These are phyloP conservation scores for Rhytidiadelphus loreus DNA, from an alignment of 225 moss, liverwort and hornwort genomes.

Conservation along the genomic window DNA sequence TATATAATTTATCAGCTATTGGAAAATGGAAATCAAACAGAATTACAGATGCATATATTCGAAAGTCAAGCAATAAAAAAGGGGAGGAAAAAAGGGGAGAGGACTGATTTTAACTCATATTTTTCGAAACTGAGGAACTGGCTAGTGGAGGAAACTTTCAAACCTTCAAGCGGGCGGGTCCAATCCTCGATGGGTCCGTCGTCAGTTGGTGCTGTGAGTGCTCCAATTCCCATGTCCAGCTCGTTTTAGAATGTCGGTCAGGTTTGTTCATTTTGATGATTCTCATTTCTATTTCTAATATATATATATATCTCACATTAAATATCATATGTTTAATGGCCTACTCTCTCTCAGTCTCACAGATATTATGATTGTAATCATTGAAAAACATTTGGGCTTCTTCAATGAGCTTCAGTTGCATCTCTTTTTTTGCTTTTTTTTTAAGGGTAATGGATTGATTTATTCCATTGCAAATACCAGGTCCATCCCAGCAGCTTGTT, in stretches of 20 bases:
- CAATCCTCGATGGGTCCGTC: background rate
- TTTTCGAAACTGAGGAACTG: background rate
- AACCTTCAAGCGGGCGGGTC: background rate
- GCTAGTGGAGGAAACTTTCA: background rate
- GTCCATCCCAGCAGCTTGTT: background rate
- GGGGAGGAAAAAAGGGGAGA: background rate
- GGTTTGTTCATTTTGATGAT: background rate
- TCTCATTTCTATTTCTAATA: background rate
- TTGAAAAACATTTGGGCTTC: background rate
- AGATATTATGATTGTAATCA: background rate
- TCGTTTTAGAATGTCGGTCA: constrained; percentile 19
- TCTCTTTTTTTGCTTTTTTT: background rate
- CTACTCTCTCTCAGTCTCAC: too few relatives aligned
- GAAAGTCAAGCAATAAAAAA: background rate
- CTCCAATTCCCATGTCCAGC: background rate
- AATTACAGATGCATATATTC: background rate
- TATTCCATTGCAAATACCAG: background rate
- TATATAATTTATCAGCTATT: background rate
- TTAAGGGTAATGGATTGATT: background rate
- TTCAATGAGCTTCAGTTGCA: background rate
- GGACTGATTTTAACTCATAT: too few relatives aligned
- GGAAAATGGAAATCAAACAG: background rate
- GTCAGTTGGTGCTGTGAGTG: background rate
- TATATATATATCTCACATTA: background rate
- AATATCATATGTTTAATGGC: background rate